These are phyloP conservation scores for Alternaria viburni DNA, from an alignment of 2,329 filamentous ascomycete species.

Conservation along the genomic window DNA sequence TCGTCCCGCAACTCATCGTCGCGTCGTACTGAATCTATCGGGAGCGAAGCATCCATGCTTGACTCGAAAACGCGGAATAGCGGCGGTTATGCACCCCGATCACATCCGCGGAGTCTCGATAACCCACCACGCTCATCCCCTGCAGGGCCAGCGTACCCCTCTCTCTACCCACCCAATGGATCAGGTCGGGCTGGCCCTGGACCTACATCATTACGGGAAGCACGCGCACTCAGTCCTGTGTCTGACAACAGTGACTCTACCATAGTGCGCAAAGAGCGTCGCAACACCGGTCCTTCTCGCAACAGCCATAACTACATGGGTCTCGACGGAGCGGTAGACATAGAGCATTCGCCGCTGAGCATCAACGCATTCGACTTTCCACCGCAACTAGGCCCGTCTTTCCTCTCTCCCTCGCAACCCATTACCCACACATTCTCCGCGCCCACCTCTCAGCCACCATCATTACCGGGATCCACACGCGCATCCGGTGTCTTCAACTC, in stretches of 20 bases:
- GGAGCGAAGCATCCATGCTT: constrained; percentile 45
- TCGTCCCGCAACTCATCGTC: constrained; percentile 52
- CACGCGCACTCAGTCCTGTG: constrained; percentile 31
- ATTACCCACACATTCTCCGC: constrained; percentile 25
- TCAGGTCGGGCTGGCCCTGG: constrained; percentile 24
- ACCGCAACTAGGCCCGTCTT: constrained; percentile 36
- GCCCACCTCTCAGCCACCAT: constrained; percentile 27
- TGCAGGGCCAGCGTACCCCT: constrained; percentile 30
- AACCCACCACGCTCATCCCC: constrained; percentile 38
- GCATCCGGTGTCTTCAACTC: constrained; percentile 85
- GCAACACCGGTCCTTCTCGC: constrained; percentile 27
- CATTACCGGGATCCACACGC: constrained; percentile 51
- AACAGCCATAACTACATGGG: constrained; percentile 30
- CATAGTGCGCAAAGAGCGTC: constrained; percentile 29
- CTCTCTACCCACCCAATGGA: constrained; percentile 24
- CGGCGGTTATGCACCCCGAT: constrained; percentile 62
- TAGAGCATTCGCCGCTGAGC: constrained; percentile 22
- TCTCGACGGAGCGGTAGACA: constrained; percentile 38
- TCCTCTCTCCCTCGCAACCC: constrained; percentile 31
- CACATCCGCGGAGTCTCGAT: constrained; percentile 34
- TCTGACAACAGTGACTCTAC: constrained; percentile 41
- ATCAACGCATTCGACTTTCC: constrained; percentile 31
- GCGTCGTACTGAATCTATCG: constrained; percentile 52
- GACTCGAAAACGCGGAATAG: constrained; percentile 62
- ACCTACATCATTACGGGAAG: constrained; percentile 28